Evolutionary conservation across 2,329 filamentous ascomycete species (phyloP), one percentile per base, ranked within the genome.

Genomic region (Pseudogymnoascus sp.): DNA sequence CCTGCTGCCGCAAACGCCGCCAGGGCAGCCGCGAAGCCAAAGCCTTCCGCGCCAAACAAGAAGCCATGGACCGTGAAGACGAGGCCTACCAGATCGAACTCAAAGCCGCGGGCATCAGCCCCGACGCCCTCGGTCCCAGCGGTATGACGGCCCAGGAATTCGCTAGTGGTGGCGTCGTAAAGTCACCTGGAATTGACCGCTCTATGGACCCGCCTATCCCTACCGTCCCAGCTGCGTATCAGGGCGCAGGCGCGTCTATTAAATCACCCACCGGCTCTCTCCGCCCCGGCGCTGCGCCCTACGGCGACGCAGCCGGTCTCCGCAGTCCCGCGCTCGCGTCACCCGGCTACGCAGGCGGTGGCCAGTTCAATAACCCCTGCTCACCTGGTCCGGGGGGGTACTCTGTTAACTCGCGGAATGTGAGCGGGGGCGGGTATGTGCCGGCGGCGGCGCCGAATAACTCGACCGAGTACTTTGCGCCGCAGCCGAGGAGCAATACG

Each of bases 1-100:
- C 81, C 76, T 85, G 81, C 74, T 75, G 84, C 70, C 77, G 78
- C 45, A 82, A 86, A 72, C 79, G 84, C 39, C 78, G 79, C 45
- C 75, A 74, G 0, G 85, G 85, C 11, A 76, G 77, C 18, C 71
- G 69, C 21, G 84, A 87, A 71, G 82, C 83, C 39, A 75, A 76
- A 2, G 68, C 66, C 14, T 73, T 73, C 63, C 70, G 72, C 37
- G 69, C 70, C 6, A 66, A 68, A 29, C 65, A 73, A 10, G 70
- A 73, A 37, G 69, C 67, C 45, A 61, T 61, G 59, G 69, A 73
- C 54, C 70, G 69, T n/a, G 66, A 72, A 31, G 68, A 72, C 3
- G 66, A 67, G 1, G 31, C 21, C 3, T 69, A 69, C 59, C 68
- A 71, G 31, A 70, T 72, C 64, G 69, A 71, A 36, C 64, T 73